A percentile compares a stretch with the other conserved stretches of the same genome.
These are phyloP conservation scores for Boletus rubescentipes DNA, from an alignment of 768 basidiomycete genomes.

Conservation along the genomic window DNA sequence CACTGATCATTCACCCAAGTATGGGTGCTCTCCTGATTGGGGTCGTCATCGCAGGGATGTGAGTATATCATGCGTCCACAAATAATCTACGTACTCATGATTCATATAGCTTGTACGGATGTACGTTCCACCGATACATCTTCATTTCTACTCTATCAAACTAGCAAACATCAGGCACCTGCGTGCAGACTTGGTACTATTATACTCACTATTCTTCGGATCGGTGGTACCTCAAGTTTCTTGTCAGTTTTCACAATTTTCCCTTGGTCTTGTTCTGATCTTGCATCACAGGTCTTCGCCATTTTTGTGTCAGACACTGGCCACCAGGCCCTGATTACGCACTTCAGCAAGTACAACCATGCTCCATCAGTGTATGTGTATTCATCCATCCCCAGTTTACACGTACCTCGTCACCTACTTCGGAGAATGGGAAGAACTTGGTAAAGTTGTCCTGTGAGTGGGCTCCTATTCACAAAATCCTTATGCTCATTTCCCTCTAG, in stretches of 20 bases:
- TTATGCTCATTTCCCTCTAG: neutral
- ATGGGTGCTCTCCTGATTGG: slow-evolving; percentile 53
- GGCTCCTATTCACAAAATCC: neutral
- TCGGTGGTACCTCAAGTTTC: slow-evolving; percentile 44
- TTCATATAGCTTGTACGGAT: slow-evolving; percentile 47
- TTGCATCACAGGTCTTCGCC: slow-evolving; percentile 41
- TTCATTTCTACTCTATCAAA: neutral
- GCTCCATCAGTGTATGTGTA: neutral
- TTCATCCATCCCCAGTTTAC: slow-evolving; percentile 39
- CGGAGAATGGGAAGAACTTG: slow-evolving; percentile 17
- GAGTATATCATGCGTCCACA: slow-evolving; percentile 21
- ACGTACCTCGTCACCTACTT: slow-evolving; percentile 46
- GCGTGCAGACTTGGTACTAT: slow-evolving; percentile 56
- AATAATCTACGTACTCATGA: neutral
- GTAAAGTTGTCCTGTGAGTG: slow-evolving; percentile 1
- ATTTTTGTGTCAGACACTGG: slow-evolving; percentile 52
- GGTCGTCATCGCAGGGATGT: slow-evolving; percentile 48
- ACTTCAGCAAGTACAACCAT: slow-evolving; percentile 37
- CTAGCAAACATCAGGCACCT: slow-evolving; percentile 42
- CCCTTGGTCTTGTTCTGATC: neutral
- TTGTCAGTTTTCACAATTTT: slow-evolving; percentile 37
- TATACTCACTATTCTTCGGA: slow-evolving; percentile 51
- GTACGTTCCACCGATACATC: slow-evolving; percentile 29
- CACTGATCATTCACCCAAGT: slow-evolving; percentile 26
- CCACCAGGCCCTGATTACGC: slow-evolving; percentile 55